Conservation (phyloP, 768 basidiomycete genomes). For the Calocybe gangraenosa region DNA sequence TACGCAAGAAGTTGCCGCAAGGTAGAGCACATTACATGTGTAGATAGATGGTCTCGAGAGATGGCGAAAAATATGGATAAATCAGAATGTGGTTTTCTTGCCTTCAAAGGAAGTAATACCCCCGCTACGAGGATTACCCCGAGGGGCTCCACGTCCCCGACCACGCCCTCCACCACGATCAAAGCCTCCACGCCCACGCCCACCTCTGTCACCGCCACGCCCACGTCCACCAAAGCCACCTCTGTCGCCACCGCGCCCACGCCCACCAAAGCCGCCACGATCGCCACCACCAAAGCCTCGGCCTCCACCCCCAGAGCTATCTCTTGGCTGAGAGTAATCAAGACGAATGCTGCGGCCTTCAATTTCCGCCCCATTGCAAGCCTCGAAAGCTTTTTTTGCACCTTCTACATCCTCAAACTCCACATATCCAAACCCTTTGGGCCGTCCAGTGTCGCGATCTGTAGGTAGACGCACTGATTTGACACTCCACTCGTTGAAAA, state of each 20-base stretch:
- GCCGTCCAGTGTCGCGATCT: constrained; percentile 83
- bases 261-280: constrained; percentile 35
- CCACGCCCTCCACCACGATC: constrained; percentile 34
- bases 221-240: constrained; percentile 23
- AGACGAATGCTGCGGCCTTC: constrained; percentile 79
- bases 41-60: neutral
- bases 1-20: constrained; percentile 5
- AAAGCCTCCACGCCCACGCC: constrained; percentile 38
- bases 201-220: constrained; percentile 25
- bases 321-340: constrained; percentile 84
- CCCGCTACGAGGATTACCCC: constrained; percentile 51
- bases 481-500: constrained; percentile 86
- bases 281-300: constrained; percentile 41
- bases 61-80: neutral
- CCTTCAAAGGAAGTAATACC: constrained; percentile 64
- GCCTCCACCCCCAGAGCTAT: constrained; percentile 32
- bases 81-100: constrained; percentile 61
- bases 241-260: constrained; percentile 22
- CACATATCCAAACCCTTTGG: constrained; percentile 97
- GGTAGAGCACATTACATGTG: constrained; percentile 1
- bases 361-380: constrained; percentile 66
- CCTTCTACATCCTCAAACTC: constrained; percentile 81
- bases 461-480: constrained; percentile 89
- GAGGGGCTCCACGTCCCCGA: constrained; percentile 40
- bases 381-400: constrained; percentile 78